Base-by-base conservation (phyloP, 2,329 filamentous ascomycete genomes). In the Cladorrhinum sp. region DNA sequence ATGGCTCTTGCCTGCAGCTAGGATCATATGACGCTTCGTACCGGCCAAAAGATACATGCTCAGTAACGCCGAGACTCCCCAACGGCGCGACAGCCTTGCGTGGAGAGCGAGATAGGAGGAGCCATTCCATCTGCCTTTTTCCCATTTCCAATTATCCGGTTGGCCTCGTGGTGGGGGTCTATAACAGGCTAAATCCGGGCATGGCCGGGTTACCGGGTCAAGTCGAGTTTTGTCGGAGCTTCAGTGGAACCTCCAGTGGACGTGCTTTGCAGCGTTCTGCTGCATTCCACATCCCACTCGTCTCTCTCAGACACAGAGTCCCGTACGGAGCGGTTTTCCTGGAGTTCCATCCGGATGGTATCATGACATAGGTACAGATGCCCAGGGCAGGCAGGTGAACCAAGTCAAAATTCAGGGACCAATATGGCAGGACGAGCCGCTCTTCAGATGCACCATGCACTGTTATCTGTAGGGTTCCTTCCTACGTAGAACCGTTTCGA, bases 191-290 rank as follows among this genome's bases (percentile, higher is more conserved):
- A 68, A 69, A 68, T 65, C 48, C 57, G 23, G 49, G 56, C 61
- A 57, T 58, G 62, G 66, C 62, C 65, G 67, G 67, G 64, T 62
- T 65, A 59, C 66, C 67, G 66, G 66, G 66, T 67, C 65, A 66
- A 66, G 59, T 66, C 65, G 50, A 60, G 20, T 58, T 27, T 41
- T 51, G 48, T 25, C 54, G 57, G 50, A 57, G 53, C 18, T 49
- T 38, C 25, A 56, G 53, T 56, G 53, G 38, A 23, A 24, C 22
- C 51, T 56, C 54, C 59, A 60, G 55, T 58, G 57, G 24, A 51
- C 51, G 29, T 55, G 57, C 48, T 55, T 55, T 32, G 56, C 52
- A 52, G 50, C 51, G 23, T n/a, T 32, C 50, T 25, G 32, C 32
- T 41, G 24, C 24, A 24, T 24, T 50, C 57, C 32, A 36, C 32